Base-by-base conservation (phyloP, 495 filamentous ascomycete species). In the Aspergillus hancockii region DNA sequence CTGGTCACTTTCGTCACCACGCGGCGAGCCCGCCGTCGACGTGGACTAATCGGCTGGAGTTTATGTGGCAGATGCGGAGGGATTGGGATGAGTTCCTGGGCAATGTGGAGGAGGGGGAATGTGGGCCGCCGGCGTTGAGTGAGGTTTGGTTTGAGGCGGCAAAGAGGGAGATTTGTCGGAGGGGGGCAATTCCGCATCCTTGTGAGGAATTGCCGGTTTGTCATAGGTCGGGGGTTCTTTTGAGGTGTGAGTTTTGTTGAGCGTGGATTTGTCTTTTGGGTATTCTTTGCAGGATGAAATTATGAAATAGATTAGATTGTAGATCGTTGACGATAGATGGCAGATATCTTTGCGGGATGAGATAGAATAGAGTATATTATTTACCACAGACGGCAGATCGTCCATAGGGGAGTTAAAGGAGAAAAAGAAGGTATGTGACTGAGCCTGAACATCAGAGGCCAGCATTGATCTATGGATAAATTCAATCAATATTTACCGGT, bases 61-160 rank as follows among this genome's bases (percentile, higher is more conserved):
- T 71, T 30, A 30, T 73, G 55, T 69, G 63, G 66, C 50, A 49
- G 8, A 71, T 73, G 70, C 63, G 68, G 4, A 32, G 55, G 1
- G 66, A 69, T 43, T 45, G 67, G n/a, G 59, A 57, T 18, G 60
- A 71, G 4, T 67, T 66, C 31, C 46, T 71, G 19, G 60, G 59
- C 7, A 28, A 28, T 7, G 36, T 38, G 16, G 38, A 43, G 52
- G 23, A 25, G 8, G 19, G 5, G 4, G n/a, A 22, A 8, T 10
- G 16, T 1, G 14, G 21, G 21, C 34, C 28, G 28, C 68, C 63
- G 6, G 52, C 51, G n/a, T 40, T 73, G 30, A 58, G 60, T 13
- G 52, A 60, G 19, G 52, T 73, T 8, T 73, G 70, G 70, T 73
- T 73, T 31, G 58, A 58, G 25, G 70, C 67, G 28, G 67, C 68